Evolutionary conservation across 202 grass and related monocot genomes (phyloP).

Genomic region (Musa balbisiana): DNA sequence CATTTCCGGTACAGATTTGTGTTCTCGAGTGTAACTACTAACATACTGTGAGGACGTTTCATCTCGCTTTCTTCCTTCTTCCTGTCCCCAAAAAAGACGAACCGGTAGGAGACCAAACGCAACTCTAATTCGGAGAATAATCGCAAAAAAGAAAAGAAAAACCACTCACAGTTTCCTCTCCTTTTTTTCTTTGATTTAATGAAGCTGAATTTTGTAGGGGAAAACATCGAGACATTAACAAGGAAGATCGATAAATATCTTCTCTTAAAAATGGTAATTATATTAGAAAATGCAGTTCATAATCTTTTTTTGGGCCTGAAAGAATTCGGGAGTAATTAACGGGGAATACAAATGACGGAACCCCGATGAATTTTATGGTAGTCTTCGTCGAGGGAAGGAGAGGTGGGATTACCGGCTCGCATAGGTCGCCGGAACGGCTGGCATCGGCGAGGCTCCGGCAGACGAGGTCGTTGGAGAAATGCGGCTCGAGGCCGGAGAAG

Average conservation of each 20-base stretch:
- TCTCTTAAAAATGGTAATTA: no score
- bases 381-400: background rate
- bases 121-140: background rate
- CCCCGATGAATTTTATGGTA: background rate
- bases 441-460: constrained; percentile 36
- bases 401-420: constrained; percentile 55
- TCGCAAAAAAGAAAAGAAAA: background rate
- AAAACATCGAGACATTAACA: no score
- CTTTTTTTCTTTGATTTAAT: no score
- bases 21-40: background rate
- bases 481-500: constrained; percentile 30
- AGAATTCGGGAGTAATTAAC: no score
- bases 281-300: no score
- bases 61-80: background rate
- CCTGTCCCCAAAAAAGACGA: background rate
- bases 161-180: no score
- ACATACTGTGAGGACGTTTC: background rate
- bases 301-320: no score
- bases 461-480: constrained; percentile 3
- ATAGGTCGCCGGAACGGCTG: constrained; percentile 57
- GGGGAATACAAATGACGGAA: background rate
- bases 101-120: no score
- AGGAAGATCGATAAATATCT: no score
- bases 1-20: background rate
- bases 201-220: no score